phyloP scores from a whole-genome alignment of 2,329 filamentous ascomycete species.

The Fusarium heterosporum region DNA sequence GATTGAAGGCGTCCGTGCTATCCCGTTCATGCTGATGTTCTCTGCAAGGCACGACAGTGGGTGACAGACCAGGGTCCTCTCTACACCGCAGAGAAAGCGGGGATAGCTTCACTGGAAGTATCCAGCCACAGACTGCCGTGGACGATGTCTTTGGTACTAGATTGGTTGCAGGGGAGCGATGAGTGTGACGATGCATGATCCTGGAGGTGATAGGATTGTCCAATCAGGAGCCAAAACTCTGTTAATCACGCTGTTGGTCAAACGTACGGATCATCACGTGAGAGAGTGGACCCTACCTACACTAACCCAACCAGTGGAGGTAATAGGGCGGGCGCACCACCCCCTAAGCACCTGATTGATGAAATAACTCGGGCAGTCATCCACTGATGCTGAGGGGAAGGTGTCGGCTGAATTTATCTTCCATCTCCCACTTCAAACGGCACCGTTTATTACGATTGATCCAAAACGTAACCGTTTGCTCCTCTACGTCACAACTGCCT shows the following conservation, averaged over 20 bases:
- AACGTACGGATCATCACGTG: slow-evolving; percentile 35
- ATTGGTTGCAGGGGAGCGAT: slow-evolving; percentile 29
- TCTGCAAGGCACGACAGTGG: slow-evolving; percentile 40
- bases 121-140: slow-evolving; percentile 35
- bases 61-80: slow-evolving; percentile 24
- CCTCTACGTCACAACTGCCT: slow-evolving; percentile 14
- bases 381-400: no score
- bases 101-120: slow-evolving; percentile 17
- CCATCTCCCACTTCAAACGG: background rate
- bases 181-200: slow-evolving; percentile 40
- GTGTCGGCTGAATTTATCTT: background rate
- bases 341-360: background rate
- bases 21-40: slow-evolving; percentile 21
- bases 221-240: slow-evolving; percentile 24
- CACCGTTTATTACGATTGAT: slow-evolving; percentile 34
- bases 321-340: no score
- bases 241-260: slow-evolving; percentile 19
- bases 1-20: slow-evolving; percentile 17
- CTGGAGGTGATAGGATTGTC: slow-evolving; percentile 33
- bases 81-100: slow-evolving; percentile 26
- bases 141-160: slow-evolving; percentile 29
- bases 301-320: no score
- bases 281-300: background rate
- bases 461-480: slow-evolving; percentile 30
- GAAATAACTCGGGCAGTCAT: background rate